These are phyloP conservation scores for Fusarium buxicola DNA, from an alignment of 2,329 filamentous ascomycete genomes.

Conservation along the genomic window DNA sequence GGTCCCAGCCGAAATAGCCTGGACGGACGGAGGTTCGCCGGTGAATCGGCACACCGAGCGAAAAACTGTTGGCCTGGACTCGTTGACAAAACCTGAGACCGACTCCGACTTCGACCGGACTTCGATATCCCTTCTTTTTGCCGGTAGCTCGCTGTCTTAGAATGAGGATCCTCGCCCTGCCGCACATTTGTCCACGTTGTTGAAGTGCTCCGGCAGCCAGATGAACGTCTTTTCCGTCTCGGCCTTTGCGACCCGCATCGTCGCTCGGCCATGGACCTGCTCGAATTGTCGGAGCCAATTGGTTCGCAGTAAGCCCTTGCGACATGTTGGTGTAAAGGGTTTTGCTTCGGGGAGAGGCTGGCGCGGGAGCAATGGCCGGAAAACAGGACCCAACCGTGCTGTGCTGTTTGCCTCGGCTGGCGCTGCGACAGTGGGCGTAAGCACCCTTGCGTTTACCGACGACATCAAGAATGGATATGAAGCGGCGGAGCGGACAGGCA, in stretches of 20 bases:
- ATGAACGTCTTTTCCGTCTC: constrained; percentile 59
- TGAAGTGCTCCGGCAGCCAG: constrained; percentile 37
- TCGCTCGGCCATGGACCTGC: constrained; percentile 60
- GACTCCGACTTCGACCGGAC: constrained; percentile 12
- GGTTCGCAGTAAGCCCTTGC: constrained; percentile 47
- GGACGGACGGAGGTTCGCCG: constrained; percentile 44
- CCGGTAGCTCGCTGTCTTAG: constrained; percentile 24
- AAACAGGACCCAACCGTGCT: constrained; percentile 44
- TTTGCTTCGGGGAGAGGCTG: constrained; percentile 49
- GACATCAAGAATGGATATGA: constrained; percentile 82
- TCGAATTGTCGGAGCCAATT: constrained; percentile 58
- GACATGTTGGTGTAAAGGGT: constrained; percentile 40
- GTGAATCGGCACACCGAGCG: constrained; percentile 44
- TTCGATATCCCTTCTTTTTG: constrained; percentile 10
- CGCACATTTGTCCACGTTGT: constrained; percentile 15
- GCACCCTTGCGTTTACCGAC: constrained; percentile 67
- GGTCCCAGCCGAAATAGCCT: constrained; percentile 43
- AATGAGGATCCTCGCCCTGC: constrained; percentile 37
- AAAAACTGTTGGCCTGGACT: constrained; percentile 42
- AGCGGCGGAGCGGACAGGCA: constrained; percentile 79
- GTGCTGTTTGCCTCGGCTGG: constrained; percentile 64
- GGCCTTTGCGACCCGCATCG: constrained; percentile 53
- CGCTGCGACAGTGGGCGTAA: constrained; percentile 61
- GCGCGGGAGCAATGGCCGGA: constrained; percentile 35
- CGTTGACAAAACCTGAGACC: constrained; percentile 40